Percentiles rank a stretch among this genome's conserved stretches.
These are phyloP conservation scores for Diplotaxis tenuifolia DNA, from an alignment of 345 rosid genomes.

Conservation along the genomic window DNA sequence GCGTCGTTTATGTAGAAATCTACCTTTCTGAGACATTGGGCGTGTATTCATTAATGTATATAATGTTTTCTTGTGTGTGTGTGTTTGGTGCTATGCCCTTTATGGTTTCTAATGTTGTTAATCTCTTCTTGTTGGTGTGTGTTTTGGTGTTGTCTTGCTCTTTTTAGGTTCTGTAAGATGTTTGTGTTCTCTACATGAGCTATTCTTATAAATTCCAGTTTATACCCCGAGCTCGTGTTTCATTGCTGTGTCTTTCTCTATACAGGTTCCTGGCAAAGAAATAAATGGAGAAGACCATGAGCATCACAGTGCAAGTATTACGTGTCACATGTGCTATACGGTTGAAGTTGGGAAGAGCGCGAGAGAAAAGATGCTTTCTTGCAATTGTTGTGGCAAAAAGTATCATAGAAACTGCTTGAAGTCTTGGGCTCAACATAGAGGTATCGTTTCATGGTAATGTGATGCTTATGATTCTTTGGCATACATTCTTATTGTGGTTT, in stretches of 20 bases:
- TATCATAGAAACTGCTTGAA: constrained; percentile 87
- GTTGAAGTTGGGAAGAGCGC: constrained; percentile 83
- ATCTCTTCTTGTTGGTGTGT: no score
- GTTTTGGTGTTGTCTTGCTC: no score
- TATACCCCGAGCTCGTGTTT: background rate
- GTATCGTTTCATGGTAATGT: constrained; percentile 35
- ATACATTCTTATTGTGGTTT: constrained; percentile 23
- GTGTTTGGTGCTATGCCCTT: no score
- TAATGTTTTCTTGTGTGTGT: no score
- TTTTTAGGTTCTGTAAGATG: no score
- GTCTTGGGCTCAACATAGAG: constrained; percentile 90
- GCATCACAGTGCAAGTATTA: constrained; percentile 44
- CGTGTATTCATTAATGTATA: no score
- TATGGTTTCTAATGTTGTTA: no score
- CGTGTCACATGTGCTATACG: constrained; percentile 85
- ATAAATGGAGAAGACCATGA: constrained; percentile 57
- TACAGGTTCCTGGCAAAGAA: constrained; percentile 52
- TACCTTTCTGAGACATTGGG: no score
- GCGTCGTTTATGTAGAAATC: no score
- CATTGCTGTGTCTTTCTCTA: background rate
- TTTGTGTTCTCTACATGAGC: no score
- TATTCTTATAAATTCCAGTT: no score
- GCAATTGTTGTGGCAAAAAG: constrained; percentile 88
- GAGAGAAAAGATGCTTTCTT: constrained; percentile 86
- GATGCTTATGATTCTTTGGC: constrained; percentile 6